Percentiles rank a stretch among this genome's conserved stretches.
These are phyloP conservation scores for Citropsis articulata DNA, from an alignment of 345 rosid species.

Conservation along the genomic window DNA sequence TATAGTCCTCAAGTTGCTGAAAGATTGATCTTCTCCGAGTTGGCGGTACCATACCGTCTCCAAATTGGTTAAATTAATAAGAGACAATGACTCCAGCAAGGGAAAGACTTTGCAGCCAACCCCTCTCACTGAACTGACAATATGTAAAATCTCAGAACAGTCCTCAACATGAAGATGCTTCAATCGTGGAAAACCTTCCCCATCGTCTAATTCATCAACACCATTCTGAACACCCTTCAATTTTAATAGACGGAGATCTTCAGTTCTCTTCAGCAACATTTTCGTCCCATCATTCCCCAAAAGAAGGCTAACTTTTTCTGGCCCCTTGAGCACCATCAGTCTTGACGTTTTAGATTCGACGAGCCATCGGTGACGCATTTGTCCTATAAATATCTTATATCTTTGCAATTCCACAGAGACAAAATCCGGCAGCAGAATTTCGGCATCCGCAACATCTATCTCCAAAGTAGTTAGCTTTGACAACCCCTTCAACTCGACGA, in stretches of 20 bases:
- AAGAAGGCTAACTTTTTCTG: not conserved
- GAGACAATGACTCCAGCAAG: constrained; percentile 9
- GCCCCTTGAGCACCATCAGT: constrained; percentile 3
- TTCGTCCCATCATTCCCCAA: not conserved
- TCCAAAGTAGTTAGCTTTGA: too few relatives aligned
- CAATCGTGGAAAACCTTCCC: constrained; percentile 15
- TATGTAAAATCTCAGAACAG: not conserved
- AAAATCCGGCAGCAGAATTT: too few relatives aligned
- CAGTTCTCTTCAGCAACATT: constrained; percentile 11
- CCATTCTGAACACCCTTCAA: not conserved
- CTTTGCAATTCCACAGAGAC: not conserved
- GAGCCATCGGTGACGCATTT: rapidly evolving
- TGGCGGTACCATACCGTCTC: constrained; percentile 12
- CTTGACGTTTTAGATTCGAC: not conserved
- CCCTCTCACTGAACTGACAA: not conserved
- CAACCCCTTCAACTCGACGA: too few relatives aligned
- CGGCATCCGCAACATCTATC: rapidly evolving
- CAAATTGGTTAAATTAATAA: constrained; percentile 1
- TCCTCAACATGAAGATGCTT: constrained; percentile 13
- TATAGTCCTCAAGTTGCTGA: constrained; percentile 14
- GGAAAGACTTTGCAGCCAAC: not conserved
- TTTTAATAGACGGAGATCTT: constrained; percentile 9
- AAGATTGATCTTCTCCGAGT: not conserved
- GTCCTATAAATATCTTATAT: not conserved
- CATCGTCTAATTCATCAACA: not conserved